Base-by-base conservation (phyloP, 2,329 filamentous ascomycete genomes). In the Magnaporthales sp. region DNA sequence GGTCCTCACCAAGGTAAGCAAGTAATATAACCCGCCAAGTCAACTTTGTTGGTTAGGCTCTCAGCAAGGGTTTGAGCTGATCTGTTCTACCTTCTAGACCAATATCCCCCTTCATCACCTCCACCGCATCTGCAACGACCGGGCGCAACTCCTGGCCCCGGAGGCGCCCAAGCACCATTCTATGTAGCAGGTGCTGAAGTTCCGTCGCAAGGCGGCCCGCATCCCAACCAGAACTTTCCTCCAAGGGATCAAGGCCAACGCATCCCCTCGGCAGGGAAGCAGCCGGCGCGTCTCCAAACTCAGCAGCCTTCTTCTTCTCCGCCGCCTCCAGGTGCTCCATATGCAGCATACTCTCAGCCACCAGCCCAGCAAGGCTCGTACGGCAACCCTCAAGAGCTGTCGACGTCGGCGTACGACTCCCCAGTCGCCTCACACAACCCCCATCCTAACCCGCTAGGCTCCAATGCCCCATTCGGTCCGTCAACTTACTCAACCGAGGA, bases 371-470 rank as follows among this genome's bases (percentile, higher is more conserved):
- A 88, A 73, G 89, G 87, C 75, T 90, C 86, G 11, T 90, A 90
- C 71, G 87, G 88, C 30, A 86, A 87, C 69, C 87, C 91, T 0
- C 91, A 93, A 77, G 91, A 94, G 77, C 81, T 94, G 62, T 89
- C 90, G 29, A 92, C 91, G 0, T 91, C 90, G 0, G 86, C 86
- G 10, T 93, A 93, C 73, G 90, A 93, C 75, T 91, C 90, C 3
- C 91, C 90, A 58, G 83, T 91, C 54, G 85, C 82, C 13, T 76
- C 81, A 6, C 81, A 84, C n/a, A n/a, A n/a, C 73, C 78, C 81
- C 77, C 26, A 77, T 80, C 1, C 84, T 80, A 70, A 77, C 80
- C 3, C 79, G 79, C 58, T 81, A 11, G 26, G 38, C 27, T 51
- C 63, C 31, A 64, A 64, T 38, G 32, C 38, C 30, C 38, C 82